Percentiles rank a stretch among this genome's conserved stretches.
Conservation (phyloP, 352 stramenopile species). For the Phytophthora quininea region DNA sequence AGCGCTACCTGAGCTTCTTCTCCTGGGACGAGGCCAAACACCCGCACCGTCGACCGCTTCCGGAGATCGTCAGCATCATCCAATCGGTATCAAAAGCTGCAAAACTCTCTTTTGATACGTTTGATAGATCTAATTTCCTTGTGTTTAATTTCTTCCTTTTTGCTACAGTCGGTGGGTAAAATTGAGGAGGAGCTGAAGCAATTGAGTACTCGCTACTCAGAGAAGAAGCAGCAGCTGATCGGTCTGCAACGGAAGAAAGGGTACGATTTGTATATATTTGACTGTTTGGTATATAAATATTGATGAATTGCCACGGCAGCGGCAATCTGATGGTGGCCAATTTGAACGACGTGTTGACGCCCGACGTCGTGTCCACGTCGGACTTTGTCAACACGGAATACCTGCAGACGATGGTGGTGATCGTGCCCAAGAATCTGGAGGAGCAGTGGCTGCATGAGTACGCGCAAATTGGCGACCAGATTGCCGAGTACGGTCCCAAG, state of each 20-base stretch:
- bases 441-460: conserved; percentile 91
- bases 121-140: no score
- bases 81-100: conserved; percentile 66
- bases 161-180: conserved; percentile 83
- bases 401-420: conserved; percentile 96
- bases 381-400: conserved; percentile 97
- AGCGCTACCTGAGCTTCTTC: conserved; percentile 97
- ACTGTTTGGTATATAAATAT: neutral
- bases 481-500: conserved; percentile 91
- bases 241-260: conserved; percentile 94
- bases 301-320: conserved; percentile 32
- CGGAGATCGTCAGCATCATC: conserved; percentile 96
- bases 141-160: neutral
- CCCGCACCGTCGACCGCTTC: conserved; percentile 94
- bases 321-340: conserved; percentile 95
- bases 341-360: conserved; percentile 94
- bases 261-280: conserved; percentile 26
- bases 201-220: conserved; percentile 91
- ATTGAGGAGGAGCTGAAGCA: conserved; percentile 98
- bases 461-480: conserved; percentile 86
- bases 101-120: neutral
- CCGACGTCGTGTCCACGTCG: conserved; percentile 85
- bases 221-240: conserved; percentile 93
- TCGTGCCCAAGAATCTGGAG: conserved; percentile 92
- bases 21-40: conserved; percentile 99